Evolutionary conservation across 1,284 basidiomycete genomes (phyloP), one percentile per base, ranked within the genome.

Genomic region (Inonotus obliquus): DNA sequence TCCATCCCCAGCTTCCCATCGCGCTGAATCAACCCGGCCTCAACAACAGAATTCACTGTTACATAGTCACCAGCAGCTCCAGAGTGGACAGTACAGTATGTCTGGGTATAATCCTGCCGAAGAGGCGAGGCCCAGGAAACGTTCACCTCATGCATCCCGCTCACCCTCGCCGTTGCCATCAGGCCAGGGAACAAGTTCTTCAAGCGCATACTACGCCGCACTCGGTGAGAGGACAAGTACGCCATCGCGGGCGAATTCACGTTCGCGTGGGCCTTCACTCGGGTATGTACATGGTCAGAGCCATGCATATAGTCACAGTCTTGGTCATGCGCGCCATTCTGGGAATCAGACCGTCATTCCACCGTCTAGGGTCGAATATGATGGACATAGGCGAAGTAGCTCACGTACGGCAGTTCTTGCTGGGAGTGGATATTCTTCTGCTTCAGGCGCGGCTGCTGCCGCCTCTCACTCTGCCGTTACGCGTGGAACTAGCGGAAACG

Each of bases 101-200:
- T 49, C 48, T 19, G 23, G 48, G 1, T 44, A 44, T 17, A 17
- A 17, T 19, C 2, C 51, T 19, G 17, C 41, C 2, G 27, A 51
- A 13, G 45, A 58, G 21, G 9, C 47, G 9, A 59, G 37, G 54
- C 29, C 54, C 6, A 61, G 52, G 32, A 58, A 32, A 27, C 57
- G 53, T 38, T 59, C 61, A 4, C 61, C 61, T 4, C 56, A 39
- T 21, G 47, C 41, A 25, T 59, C 61, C 14, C 57, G 61, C 4
- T 63, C 61, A 6, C 61, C 61, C 2, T 63, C 61, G 4, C 61
- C 61, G 17, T 27, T 45, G 13, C 41, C 37, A 25, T 39, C 57
- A 2, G 53, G 45, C 1, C 52, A 59, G n/a, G 53, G 45, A 2
- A 41, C 54, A 21, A 54, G 51, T 14, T 27, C 59, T 11, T 56